Evolutionary conservation across 495 filamentous ascomycete genomes (phyloP).

Genomic region (Penicillium fimorum): DNA sequence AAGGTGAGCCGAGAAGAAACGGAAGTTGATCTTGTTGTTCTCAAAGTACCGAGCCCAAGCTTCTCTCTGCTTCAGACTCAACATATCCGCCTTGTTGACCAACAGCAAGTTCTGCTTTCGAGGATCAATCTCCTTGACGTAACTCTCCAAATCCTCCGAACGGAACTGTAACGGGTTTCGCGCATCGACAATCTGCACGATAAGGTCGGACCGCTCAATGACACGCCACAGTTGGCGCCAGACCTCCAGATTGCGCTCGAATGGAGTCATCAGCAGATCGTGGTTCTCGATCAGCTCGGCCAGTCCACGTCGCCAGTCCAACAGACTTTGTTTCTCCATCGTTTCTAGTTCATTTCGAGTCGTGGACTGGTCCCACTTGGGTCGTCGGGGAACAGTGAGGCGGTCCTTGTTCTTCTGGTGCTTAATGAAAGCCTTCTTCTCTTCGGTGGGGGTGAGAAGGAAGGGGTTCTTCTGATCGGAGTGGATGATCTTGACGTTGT

Average conservation of each 20-base stretch:
- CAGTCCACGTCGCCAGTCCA: slow-evolving; percentile 86
- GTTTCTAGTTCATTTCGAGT: slow-evolving; percentile 78
- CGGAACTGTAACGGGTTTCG: slow-evolving; percentile 92
- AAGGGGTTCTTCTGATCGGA: slow-evolving; percentile 93
- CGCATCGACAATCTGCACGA: slow-evolving; percentile 98
- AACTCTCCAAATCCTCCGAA: slow-evolving; percentile 87
- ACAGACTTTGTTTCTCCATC: slow-evolving; percentile 74
- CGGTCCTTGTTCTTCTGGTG: slow-evolving; percentile 72
- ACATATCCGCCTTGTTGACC: slow-evolving; percentile 99
- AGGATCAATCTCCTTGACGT: slow-evolving; percentile 87
- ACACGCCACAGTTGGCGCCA: slow-evolving; percentile 99
- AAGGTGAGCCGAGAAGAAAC: slow-evolving; percentile 91
- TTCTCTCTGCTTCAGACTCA: slow-evolving; percentile 81
- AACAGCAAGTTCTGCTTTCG: slow-evolving; percentile 89
- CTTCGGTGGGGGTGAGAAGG: slow-evolving; percentile 83
- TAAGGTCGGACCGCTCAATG: slow-evolving; percentile 91
- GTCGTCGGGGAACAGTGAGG: slow-evolving; percentile 87
- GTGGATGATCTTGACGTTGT: slow-evolving; percentile 97
- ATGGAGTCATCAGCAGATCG: slow-evolving; percentile 96
- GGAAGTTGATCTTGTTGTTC: slow-evolving; percentile 75
- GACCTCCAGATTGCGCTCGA: slow-evolving; percentile 96
- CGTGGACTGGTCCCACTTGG: slow-evolving; percentile 81
- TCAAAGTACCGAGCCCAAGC: slow-evolving; percentile 89
- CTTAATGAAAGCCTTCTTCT: slow-evolving; percentile 72
- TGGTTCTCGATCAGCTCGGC: slow-evolving; percentile 91